Evolutionary conservation across 2,329 filamentous ascomycete species (phyloP).

Genomic region (Beauveria asiatica): DNA sequence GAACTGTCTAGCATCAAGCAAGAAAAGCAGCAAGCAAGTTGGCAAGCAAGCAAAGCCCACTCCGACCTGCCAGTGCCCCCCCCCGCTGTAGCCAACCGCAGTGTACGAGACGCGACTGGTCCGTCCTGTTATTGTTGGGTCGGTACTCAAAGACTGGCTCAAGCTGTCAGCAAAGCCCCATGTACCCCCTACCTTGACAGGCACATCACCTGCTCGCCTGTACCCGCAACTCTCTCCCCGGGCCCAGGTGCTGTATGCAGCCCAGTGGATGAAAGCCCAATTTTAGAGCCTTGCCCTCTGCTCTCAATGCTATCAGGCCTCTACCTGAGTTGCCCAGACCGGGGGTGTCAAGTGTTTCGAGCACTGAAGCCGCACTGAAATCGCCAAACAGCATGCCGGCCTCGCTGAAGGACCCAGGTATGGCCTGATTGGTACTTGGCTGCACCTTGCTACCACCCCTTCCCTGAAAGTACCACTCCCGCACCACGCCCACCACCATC

Average conservation of each 20-base stretch:
- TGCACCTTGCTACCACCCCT: too few relatives aligned
- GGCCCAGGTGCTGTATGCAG: not conserved
- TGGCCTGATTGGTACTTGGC: too few relatives aligned
- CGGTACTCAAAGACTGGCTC: not conserved
- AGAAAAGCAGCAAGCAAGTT: too few relatives aligned
- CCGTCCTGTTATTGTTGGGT: not conserved
- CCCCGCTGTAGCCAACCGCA: not conserved
- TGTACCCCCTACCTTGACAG: conserved; percentile 1
- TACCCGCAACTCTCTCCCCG: not conserved
- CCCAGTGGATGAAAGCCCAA: conserved; percentile 1
- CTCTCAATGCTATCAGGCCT: not conserved
- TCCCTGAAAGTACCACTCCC: too few relatives aligned
- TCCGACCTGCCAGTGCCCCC: not conserved
- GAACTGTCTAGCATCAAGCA: not conserved
- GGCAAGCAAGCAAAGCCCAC: not conserved
- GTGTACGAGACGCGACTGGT: not conserved
- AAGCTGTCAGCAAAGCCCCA: conserved; percentile 6
- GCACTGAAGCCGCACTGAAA: too few relatives aligned
- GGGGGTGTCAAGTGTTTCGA: too few relatives aligned
- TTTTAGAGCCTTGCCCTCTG: not conserved
- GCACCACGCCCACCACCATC: not conserved
- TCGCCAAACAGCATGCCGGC: too few relatives aligned
- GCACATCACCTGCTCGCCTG: conserved; percentile 4
- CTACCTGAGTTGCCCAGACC: not conserved
- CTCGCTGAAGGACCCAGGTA: not conserved